A percentile compares a stretch with the other conserved stretches of the same genome.
These are phyloP conservation scores for Tolypocladium tropicale DNA, from an alignment of 2,329 filamentous ascomycete genomes.

Conservation along the genomic window DNA sequence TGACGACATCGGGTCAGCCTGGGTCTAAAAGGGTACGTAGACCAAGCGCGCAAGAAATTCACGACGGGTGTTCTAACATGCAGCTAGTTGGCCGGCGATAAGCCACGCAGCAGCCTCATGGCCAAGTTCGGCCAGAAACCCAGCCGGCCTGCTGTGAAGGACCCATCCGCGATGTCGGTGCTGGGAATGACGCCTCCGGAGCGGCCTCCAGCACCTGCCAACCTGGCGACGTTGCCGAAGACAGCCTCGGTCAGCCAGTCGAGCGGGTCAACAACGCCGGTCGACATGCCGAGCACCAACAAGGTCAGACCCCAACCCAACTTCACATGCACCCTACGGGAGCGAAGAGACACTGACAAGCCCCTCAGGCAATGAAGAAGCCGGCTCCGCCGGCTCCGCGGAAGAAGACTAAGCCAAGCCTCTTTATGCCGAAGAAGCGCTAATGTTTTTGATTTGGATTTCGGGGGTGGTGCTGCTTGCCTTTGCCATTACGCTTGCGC, in stretches of 20 bases:
- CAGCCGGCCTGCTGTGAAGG: slow-evolving; percentile 19
- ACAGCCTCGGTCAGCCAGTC: slow-evolving; percentile 7
- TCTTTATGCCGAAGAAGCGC: slow-evolving; percentile 12
- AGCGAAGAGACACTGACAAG: not conserved
- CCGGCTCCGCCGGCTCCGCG: slow-evolving; percentile 3
- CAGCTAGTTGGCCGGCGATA: slow-evolving; percentile 19
- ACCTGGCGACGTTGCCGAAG: slow-evolving; percentile 4
- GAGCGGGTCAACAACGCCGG: slow-evolving; percentile 11
- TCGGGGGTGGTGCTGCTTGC: no score
- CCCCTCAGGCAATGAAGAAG: not conserved
- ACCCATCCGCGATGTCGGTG: slow-evolving; percentile 43
- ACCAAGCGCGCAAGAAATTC: not conserved
- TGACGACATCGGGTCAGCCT: slow-evolving; percentile 18
- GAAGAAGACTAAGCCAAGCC: slow-evolving; percentile 10
- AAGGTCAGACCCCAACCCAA: slow-evolving; percentile 7
- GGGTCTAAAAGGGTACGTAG: slow-evolving; percentile 31
- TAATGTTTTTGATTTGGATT: not conserved
- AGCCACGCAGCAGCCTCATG: slow-evolving; percentile 20
- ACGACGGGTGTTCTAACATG: slow-evolving; percentile 13
- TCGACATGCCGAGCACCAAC: slow-evolving; percentile 6
- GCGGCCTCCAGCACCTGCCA: slow-evolving; percentile 23
- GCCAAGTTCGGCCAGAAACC: slow-evolving; percentile 25
- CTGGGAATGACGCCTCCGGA: slow-evolving; percentile 37
- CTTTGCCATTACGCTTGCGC: not conserved
- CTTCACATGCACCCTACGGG: not conserved